These are phyloP conservation scores for Phytophthora sp. DNA, from an alignment of 352 stramenopile genomes.

Conservation along the genomic window DNA sequence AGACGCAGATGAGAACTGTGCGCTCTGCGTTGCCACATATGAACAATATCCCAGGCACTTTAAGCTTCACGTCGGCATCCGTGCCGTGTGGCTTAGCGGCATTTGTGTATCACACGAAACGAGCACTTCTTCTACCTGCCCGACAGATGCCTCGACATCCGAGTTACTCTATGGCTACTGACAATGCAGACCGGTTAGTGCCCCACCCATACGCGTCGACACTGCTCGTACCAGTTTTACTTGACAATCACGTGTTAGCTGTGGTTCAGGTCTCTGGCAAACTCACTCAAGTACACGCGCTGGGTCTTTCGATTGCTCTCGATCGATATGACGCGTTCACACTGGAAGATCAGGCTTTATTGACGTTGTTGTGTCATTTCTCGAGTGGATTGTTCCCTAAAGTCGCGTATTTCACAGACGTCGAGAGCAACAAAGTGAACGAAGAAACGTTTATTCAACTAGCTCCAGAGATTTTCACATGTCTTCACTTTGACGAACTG, in stretches of 20 bases:
- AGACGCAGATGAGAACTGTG: constrained; percentile 41
- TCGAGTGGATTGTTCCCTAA: constrained; percentile 70
- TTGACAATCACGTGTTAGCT: constrained; percentile 43
- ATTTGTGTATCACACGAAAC: constrained; percentile 71
- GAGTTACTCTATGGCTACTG: constrained; percentile 54
- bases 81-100: constrained; percentile 63
- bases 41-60: not conserved
- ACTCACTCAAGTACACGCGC: constrained; percentile 53
- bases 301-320: constrained; percentile 66
- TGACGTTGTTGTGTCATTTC: constrained; percentile 65
- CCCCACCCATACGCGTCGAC: constrained; percentile 62
- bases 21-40: constrained; percentile 53
- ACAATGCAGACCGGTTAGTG: constrained; percentile 72
- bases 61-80: not conserved
- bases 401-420: constrained; percentile 77
- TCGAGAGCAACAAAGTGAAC: constrained; percentile 84
- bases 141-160: constrained; percentile 54
- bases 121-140: constrained; percentile 60
- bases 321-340: constrained; percentile 71
- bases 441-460: constrained; percentile 80
- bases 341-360: constrained; percentile 56
- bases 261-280: constrained; percentile 77
- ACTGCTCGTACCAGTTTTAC: constrained; percentile 59
- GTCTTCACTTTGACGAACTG: constrained; percentile 78
- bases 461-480: constrained; percentile 80